phyloP scores from a whole-genome alignment of 2,329 filamentous ascomycete species.

The Pezicula rhizophila region DNA sequence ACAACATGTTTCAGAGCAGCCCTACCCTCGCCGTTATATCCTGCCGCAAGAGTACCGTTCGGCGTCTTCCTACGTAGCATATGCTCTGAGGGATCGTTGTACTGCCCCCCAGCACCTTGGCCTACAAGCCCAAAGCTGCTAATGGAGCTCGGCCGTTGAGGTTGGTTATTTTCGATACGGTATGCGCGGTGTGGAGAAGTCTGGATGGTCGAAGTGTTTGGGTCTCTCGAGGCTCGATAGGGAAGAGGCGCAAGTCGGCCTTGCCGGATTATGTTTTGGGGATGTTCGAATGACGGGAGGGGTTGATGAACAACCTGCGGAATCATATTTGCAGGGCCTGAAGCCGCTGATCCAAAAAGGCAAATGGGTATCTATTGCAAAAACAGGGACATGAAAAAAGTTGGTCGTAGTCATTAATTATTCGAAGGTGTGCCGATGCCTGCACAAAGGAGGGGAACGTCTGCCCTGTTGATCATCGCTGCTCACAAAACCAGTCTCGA shows the following conservation, averaged over 20 bases:
- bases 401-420: conserved; percentile 15
- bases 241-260: conserved; percentile 17
- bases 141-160: conserved; percentile 9
- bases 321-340: conserved; percentile 35
- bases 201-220: conserved; percentile 10
- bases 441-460: conserved; percentile 26
- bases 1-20: conserved; percentile 80
- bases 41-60: conserved; percentile 84
- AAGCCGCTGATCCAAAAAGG: conserved; percentile 5
- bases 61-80: conserved; percentile 88
- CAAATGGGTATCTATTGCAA: conserved; percentile 13
- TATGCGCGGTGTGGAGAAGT: conserved; percentile 20
- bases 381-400: conserved; percentile 10
- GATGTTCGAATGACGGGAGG: conserved; percentile 19
- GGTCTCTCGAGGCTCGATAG: conserved; percentile 24
- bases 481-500: conserved; percentile 13
- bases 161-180: conserved; percentile 18
- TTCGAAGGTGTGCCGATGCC: conserved; percentile 27
- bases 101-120: conserved; percentile 15
- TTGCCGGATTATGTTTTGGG: conserved; percentile 13
- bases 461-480: conserved; percentile 27
- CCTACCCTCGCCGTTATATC: conserved; percentile 74
- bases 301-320: conserved; percentile 38
- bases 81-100: conserved; percentile 51
- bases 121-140: conserved; percentile 4